phyloP scores from a whole-genome alignment of 2,329 filamentous ascomycete genomes.

The Cryphonectria parasitica region DNA sequence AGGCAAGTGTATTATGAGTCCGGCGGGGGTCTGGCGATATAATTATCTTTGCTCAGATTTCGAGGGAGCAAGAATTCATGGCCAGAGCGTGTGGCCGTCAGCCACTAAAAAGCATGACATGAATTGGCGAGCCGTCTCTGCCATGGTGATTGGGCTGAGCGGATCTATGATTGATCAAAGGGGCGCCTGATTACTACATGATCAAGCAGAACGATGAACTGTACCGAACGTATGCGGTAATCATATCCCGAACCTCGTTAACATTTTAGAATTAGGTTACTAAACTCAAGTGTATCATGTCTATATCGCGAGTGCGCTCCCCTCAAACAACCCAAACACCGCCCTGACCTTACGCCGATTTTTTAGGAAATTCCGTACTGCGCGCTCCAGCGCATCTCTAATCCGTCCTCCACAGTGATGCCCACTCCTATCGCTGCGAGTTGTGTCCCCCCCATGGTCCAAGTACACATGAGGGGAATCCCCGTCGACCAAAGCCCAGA shows the following conservation, averaged over 20 bases:
- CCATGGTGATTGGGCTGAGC: conserved; percentile 31
- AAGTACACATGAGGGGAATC: background rate
- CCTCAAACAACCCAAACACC: background rate
- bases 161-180: background rate
- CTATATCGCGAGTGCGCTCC: background rate
- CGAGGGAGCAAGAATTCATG: background rate
- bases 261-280: too few species aligned
- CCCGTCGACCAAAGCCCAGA: background rate
- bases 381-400: background rate
- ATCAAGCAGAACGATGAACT: too few species aligned
- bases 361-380: background rate
- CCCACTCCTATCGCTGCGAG: background rate
- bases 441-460: background rate
- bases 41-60: background rate
- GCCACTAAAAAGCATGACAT: conserved; percentile 57
- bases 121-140: conserved; percentile 55
- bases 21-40: background rate
- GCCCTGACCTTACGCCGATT: background rate
- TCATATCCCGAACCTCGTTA: too few species aligned
- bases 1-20: background rate
- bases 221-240: too few species aligned
- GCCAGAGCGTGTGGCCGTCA: conserved; percentile 49
- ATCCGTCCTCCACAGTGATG: background rate
- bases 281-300: background rate
- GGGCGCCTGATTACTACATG: background rate